Conservation (phyloP, 2,329 filamentous ascomycete genomes). For the Ophiocordyceps polyrhachis-furcata region DNA sequence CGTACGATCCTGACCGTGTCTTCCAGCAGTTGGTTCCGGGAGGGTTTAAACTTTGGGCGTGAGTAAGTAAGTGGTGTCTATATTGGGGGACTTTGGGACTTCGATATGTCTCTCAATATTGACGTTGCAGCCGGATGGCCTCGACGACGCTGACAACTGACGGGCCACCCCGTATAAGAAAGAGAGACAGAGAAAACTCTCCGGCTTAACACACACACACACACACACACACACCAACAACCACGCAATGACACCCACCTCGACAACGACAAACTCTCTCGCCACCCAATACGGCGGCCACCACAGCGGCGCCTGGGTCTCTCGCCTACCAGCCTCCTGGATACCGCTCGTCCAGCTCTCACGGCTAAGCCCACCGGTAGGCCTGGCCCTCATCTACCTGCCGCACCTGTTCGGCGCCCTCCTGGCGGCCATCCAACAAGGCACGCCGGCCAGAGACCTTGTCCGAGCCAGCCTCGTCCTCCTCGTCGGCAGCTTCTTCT, state of each 20-base stretch:
- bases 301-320: conserved; percentile 13
- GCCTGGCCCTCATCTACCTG: conserved; percentile 14
- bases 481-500: background rate
- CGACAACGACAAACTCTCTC: background rate
- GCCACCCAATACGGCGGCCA: conserved; percentile 12
- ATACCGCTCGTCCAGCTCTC: conserved; percentile 14
- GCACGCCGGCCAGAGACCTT: conserved; percentile 2
- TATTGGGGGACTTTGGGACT: too few species aligned
- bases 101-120: too few species aligned
- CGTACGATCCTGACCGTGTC: background rate
- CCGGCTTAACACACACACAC: too few species aligned
- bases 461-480: conserved; percentile 2
- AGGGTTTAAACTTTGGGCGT: too few species aligned
- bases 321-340: conserved; percentile 12
- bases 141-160: too few species aligned
- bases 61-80: too few species aligned
- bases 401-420: conserved; percentile 14
- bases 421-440: conserved; percentile 5
- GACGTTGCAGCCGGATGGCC: too few species aligned
- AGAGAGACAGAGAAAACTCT: background rate
- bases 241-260: background rate
- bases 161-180: background rate
- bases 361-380: conserved; percentile 13
- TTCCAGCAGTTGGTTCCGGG: background rate
- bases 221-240: background rate